These are phyloP conservation scores for Neurospora sp. DNA, from an alignment of 495 filamentous ascomycete genomes.

Conservation along the genomic window DNA sequence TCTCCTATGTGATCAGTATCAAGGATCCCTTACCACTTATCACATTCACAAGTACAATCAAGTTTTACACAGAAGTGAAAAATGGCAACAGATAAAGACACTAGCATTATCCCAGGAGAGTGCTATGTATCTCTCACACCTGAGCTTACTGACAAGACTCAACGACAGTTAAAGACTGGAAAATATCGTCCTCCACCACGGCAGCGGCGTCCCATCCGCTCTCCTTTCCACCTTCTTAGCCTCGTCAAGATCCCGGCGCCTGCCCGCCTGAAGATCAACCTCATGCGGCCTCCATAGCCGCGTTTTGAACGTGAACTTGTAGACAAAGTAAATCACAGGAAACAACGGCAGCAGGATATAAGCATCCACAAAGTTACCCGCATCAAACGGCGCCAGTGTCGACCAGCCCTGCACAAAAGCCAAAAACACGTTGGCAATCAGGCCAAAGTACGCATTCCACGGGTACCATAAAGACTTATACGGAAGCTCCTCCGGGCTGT, in stretches of 20 bases:
- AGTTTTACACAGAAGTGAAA: no score
- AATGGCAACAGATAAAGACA: no score
- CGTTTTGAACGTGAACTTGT: constrained; percentile 52
- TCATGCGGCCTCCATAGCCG: constrained; percentile 40
- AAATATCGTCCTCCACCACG: constrained; percentile 20
- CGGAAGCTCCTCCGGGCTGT: constrained; percentile 41
- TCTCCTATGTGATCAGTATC: no score
- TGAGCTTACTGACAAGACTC: background rate
- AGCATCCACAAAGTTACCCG: constrained; percentile 51
- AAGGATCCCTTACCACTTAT: no score
- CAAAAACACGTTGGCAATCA: constrained; percentile 51
- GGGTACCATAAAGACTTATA: constrained; percentile 52
- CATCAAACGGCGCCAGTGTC: constrained; percentile 45
- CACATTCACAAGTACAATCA: no score
- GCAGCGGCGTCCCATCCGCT: background rate
- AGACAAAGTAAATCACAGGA: constrained; percentile 45
- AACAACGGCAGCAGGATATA: constrained; percentile 62
- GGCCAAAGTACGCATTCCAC: constrained; percentile 51
- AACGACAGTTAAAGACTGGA: constrained; percentile 5
- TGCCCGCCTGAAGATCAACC: constrained; percentile 51
- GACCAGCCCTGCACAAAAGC: constrained; percentile 55
- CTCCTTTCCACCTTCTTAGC: constrained; percentile 14
- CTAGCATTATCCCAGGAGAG: background rate
- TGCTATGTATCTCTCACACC: background rate
- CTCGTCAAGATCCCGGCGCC: constrained; percentile 39